These are phyloP conservation scores for Mycena polygramma DNA, from an alignment of 768 basidiomycete species.

Conservation along the genomic window DNA sequence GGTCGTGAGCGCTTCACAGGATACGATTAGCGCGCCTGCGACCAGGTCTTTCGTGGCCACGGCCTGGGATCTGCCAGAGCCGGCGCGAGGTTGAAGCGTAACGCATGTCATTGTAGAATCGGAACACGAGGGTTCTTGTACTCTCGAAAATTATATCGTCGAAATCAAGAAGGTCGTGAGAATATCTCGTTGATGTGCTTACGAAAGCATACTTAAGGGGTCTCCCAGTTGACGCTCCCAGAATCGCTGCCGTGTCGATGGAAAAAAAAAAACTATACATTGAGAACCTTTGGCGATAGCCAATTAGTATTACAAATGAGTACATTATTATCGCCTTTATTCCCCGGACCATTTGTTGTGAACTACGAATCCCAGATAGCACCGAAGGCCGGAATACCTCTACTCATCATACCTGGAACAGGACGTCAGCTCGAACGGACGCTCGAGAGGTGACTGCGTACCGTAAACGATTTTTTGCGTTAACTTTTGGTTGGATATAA, in stretches of 20 bases:
- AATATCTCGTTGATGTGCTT: no score
- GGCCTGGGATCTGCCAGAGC: constrained; percentile 63
- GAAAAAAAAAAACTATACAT: no score
- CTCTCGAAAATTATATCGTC: no score
- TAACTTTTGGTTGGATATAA: constrained; percentile 71
- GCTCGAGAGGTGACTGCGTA: constrained; percentile 39
- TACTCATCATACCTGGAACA: constrained; percentile 52
- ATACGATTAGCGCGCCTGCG: constrained; percentile 65
- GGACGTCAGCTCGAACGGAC: background rate
- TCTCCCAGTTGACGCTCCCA: no score
- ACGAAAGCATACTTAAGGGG: no score
- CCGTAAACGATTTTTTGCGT: constrained; percentile 72
- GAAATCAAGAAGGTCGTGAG: no score
- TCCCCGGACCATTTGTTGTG: no score
- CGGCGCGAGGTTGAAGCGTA: constrained; percentile 58
- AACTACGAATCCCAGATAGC: constrained; percentile 70
- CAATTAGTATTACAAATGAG: no score
- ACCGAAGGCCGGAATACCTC: constrained; percentile 73
- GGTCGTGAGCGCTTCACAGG: constrained; percentile 58
- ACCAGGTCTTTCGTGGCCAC: constrained; percentile 54
- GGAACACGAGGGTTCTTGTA: background rate
- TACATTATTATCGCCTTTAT: no score
- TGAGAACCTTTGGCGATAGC: no score
- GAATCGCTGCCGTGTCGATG: no score
- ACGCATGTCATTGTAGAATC: constrained; percentile 1